Conservation (phyloP, 768 basidiomycete genomes). For the Amanita inopinata region DNA sequence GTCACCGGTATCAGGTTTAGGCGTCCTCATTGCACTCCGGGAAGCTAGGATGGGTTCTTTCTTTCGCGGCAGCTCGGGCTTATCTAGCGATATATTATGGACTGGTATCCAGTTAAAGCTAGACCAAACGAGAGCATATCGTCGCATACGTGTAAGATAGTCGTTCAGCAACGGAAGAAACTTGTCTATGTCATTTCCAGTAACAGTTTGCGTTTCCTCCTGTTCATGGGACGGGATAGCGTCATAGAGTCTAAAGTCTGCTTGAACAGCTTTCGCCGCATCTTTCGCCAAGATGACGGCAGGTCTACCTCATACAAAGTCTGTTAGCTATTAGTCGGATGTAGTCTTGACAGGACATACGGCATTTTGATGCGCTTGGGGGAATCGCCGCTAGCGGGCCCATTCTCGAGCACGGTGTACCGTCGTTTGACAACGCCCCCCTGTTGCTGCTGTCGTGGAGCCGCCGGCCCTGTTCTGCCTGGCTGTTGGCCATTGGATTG, state of each 20-base stretch:
- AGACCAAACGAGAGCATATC: constrained; percentile 2
- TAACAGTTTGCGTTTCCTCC: constrained; percentile 16
- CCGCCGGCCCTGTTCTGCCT: constrained; percentile 11
- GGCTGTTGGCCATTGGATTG: constrained; percentile 8
- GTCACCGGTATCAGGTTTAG: constrained; percentile 28
- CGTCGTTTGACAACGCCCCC: constrained; percentile 31
- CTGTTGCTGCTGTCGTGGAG: constrained; percentile 23
- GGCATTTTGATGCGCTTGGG: not conserved
- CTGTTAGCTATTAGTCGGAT: not conserved
- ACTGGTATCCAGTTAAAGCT: constrained; percentile 11
- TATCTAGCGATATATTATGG: constrained; percentile 16
- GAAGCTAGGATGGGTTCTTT: constrained; percentile 10
- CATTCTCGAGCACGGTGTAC: constrained; percentile 41
- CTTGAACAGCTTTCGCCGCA: constrained; percentile 18
- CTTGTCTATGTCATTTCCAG: constrained; percentile 62
- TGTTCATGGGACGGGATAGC: constrained; percentile 41
- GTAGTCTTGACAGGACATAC: not conserved
- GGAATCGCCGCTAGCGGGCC: constrained; percentile 10
- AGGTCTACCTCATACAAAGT: constrained; percentile 29
- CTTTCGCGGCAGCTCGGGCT: constrained; percentile 6
- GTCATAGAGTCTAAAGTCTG: constrained; percentile 63
- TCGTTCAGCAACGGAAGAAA: constrained; percentile 72
- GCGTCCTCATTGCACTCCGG: constrained; percentile 1
- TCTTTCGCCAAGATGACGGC: constrained; percentile 47
- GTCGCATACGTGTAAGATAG: constrained; percentile 49